These are phyloP conservation scores for Komagataea norvegica DNA, from an alignment of 1,139 yeast species.

Conservation along the genomic window DNA sequence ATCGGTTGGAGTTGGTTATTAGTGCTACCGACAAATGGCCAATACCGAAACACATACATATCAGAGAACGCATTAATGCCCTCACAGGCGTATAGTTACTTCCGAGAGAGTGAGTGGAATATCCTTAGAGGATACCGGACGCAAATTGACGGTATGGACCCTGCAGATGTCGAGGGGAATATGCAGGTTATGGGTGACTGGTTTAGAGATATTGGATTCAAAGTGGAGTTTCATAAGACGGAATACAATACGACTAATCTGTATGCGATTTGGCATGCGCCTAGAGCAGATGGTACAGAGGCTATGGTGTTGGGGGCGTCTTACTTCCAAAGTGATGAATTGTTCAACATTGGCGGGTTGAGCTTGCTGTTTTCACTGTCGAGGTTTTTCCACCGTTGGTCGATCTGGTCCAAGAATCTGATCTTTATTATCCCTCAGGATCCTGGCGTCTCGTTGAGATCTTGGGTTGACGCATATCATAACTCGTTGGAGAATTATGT, in stretches of 20 bases:
- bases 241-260: conserved; percentile 47
- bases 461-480: conserved; percentile 96
- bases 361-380: conserved; percentile 70
- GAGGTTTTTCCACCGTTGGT: conserved; percentile 76
- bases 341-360: conserved; percentile 72
- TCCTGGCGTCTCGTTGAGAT: conserved; percentile 61
- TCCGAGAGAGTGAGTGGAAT: conserved; percentile 94
- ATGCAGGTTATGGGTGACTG: conserved; percentile 51
- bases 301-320: conserved; percentile 91
- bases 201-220: conserved; percentile 71
- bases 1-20: conserved; percentile 65
- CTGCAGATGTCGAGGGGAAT: conserved; percentile 24
- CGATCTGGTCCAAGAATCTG: conserved; percentile 94
- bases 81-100: conserved; percentile 88
- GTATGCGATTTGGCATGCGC: conserved; percentile 86
- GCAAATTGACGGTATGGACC: conserved; percentile 35
- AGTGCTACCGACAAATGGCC: conserved; percentile 71
- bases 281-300: conserved; percentile 94
- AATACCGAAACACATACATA: conserved; percentile 75
- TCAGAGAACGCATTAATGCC: conserved; percentile 98
- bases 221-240: conserved; percentile 49
- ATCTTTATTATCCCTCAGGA: conserved; percentile 80
- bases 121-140: conserved; percentile 75
- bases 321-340: conserved; percentile 61
- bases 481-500: conserved; percentile 81